Evolutionary conservation across 2,329 filamentous ascomycete species (phyloP).

Genomic region (Aspergillus floridensis): DNA sequence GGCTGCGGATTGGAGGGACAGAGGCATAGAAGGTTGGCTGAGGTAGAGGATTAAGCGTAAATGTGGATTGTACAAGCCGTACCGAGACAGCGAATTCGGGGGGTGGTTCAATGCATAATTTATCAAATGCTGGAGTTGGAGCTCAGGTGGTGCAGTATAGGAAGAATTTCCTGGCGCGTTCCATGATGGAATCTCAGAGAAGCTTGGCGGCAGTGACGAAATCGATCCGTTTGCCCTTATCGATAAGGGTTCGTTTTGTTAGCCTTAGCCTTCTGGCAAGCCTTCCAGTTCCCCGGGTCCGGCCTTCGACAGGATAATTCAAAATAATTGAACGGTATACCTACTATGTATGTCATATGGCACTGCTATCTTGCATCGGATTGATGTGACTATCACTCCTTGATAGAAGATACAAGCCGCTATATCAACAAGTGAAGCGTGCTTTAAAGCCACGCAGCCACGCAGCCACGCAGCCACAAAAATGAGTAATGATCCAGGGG

Average conservation of each 20-base stretch:
- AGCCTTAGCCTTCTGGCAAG: too few relatives aligned
- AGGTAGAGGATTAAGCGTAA: neutral
- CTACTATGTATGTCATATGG: too few relatives aligned
- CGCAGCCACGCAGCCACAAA: too few relatives aligned
- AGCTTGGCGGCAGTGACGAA: conserved; percentile 27
- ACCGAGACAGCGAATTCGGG: neutral
- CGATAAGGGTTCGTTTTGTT: conserved; percentile 24
- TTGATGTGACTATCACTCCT: too few relatives aligned
- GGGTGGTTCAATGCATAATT: neutral
- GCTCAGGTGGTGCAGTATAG: conserved; percentile 3
- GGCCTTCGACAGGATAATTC: too few relatives aligned
- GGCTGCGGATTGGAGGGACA: neutral
- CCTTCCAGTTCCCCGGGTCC: neutral
- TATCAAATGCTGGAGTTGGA: neutral
- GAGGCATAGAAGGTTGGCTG: neutral
- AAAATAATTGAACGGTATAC: too few relatives aligned
- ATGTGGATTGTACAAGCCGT: neutral
- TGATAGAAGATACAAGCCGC: too few relatives aligned
- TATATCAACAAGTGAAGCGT: too few relatives aligned
- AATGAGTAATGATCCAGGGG: too few relatives aligned
- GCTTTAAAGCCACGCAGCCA: too few relatives aligned
- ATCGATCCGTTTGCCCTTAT: conserved; percentile 26
- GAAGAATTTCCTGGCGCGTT: conserved; percentile 19
- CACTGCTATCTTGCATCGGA: too few relatives aligned
- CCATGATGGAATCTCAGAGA: conserved; percentile 26